Conservation (phyloP, 2,329 filamentous ascomycete genomes). For the Penicillium aurantiogriseum region DNA sequence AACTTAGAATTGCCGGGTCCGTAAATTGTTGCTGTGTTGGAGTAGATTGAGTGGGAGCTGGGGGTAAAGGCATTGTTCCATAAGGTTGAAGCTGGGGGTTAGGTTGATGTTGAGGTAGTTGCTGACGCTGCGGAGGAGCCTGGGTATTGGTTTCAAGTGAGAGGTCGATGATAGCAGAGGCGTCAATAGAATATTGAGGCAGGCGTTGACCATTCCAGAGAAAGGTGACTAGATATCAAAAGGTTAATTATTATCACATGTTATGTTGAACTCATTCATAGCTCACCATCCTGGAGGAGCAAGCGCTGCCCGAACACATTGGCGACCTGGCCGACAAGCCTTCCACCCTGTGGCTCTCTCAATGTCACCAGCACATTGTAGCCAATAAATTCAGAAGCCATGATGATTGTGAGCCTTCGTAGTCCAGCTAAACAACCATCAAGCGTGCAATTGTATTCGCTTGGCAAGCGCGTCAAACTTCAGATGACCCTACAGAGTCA, state of each 20-base stretch:
- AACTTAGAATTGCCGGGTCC: constrained; percentile 81
- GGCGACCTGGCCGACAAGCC: constrained; percentile 68
- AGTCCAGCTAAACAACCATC: constrained; percentile 4
- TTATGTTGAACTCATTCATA: not conserved
- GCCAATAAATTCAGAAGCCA: constrained; percentile 72
- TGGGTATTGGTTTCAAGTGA: constrained; percentile 25
- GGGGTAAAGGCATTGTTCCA: constrained; percentile 11
- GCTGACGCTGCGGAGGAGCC: constrained; percentile 17
- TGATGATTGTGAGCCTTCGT: constrained; percentile 34
- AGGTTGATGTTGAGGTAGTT: constrained; percentile 12
- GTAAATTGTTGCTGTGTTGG: constrained; percentile 56
- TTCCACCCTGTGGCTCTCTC: constrained; percentile 61
- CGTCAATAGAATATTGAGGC: constrained; percentile 56
- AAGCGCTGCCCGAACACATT: constrained; percentile 68
- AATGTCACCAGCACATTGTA: constrained; percentile 73
- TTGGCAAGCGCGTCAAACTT: not conserved
- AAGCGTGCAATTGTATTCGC: not conserved
- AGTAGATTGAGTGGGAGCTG: constrained; percentile 21
- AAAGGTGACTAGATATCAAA: constrained; percentile 41
- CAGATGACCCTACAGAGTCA: constrained; percentile 6
- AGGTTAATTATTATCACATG: constrained; percentile 17
- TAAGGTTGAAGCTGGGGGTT: not conserved
- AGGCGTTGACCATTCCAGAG: constrained; percentile 54
- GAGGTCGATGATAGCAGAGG: constrained; percentile 59
- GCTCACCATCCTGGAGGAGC: constrained; percentile 68